Evolutionary conservation across 495 filamentous ascomycete species (phyloP), one percentile per base, ranked within the genome.

Genomic region (Schizothecium vesticola): DNA sequence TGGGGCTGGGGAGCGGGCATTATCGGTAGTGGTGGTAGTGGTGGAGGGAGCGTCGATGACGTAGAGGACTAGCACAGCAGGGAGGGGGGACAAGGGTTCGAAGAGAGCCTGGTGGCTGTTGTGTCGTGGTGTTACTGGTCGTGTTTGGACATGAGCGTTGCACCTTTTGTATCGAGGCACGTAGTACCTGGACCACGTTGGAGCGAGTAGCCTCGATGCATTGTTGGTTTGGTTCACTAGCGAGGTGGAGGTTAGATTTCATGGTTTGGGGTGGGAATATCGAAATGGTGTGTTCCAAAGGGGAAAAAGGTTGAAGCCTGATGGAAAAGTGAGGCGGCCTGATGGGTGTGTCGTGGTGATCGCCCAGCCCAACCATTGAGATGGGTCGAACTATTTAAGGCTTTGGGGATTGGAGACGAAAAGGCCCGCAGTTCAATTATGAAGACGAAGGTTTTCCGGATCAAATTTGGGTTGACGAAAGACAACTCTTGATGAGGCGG

Each of bases 1-100:
- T 93, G 64, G 90, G 91, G 13, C 71, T 90, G 70, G 76, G 75
- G 59, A 69, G 76, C 64, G 72, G 72, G 63, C 62, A 28, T 29
- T 28, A 61, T 43, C 55, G 58, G 25, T 62, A 12, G 58, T 61
- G 33, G 28, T 13, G 13, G 13, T 4, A 16, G 33, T 36, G 24
- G 58, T 61, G 33, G 28, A 3, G 13, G 13, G 3, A 16, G 33
- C 16, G 24, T 25, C 3, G 19, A 64, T 24, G 62, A 64, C 28
- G 43, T 51, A 51, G 16, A 51, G 0, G 43, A 4, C 36, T 59
- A 9, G 58, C 6, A 26, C 57, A 24, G 31, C 4, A 36, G 11
- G 31, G 57, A 26, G 31, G 4, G 33, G 61, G 60, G 28, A 6
- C 3, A 28, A 28, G 26, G 13, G 36, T 7, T 43, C 36, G 16